Conservation (phyloP, 176 grass and related monocot species). For the Cymbopogon citratus region DNA sequence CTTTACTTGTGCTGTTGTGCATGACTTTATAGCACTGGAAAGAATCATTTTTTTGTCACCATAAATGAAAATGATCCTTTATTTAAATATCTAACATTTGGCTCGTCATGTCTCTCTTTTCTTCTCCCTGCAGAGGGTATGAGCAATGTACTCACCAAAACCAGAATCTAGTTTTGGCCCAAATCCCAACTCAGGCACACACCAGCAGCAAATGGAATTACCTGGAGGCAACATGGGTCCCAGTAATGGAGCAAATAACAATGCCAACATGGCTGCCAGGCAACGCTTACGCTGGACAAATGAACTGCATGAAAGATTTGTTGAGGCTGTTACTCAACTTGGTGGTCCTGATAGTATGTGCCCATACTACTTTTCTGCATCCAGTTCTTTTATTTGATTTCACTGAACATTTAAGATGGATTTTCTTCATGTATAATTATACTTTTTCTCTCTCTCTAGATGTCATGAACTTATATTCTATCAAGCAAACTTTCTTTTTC, state of each 20-base stretch:
- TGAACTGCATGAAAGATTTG: slow-evolving; percentile 91
- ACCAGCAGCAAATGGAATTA: slow-evolving; percentile 52
- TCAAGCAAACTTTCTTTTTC: background rate
- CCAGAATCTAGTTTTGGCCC: slow-evolving; percentile 38
- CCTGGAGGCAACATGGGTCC: slow-evolving; percentile 41
- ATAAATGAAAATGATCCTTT: background rate
- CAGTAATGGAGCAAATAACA: slow-evolving; percentile 43
- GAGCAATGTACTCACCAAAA: slow-evolving; percentile 49
- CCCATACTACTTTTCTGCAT: background rate
- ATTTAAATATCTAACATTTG: slow-evolving; percentile 1
- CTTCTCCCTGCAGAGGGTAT: slow-evolving; percentile 19
- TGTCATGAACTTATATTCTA: background rate
- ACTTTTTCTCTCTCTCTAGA: background rate
- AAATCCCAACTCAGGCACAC: slow-evolving; percentile 18
- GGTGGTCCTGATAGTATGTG: slow-evolving; percentile 94
- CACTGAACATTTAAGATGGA: background rate
- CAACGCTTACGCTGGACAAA: slow-evolving; percentile 96
- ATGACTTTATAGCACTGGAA: background rate
- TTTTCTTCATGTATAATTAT: background rate
- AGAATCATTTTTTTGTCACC: background rate
- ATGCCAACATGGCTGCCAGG: slow-evolving; percentile 47
- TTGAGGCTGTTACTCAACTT: slow-evolving; percentile 89
- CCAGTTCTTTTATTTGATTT: slow-evolving; percentile 5
- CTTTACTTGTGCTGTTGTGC: background rate
- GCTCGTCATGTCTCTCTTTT: slow-evolving; percentile 1